phyloP scores from a whole-genome alignment of 768 basidiomycete genomes.

The Mrakia frigida region DNA sequence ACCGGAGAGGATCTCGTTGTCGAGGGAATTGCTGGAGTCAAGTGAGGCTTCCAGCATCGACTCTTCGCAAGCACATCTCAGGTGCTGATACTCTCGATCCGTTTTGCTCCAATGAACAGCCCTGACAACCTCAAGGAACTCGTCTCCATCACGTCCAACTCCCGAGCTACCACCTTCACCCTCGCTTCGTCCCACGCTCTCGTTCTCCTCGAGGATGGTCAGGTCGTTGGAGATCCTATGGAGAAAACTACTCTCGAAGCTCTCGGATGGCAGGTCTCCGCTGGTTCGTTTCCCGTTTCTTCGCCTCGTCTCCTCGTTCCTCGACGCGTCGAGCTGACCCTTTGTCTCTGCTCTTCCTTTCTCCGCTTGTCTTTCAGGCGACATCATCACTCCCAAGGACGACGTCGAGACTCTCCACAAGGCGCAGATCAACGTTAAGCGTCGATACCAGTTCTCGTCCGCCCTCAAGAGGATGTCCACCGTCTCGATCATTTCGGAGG shows the following conservation, averaged over 20 bases:
- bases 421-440: conserved; percentile 61
- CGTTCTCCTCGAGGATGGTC: conserved; percentile 88
- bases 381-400: conserved; percentile 60
- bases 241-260: conserved; percentile 92
- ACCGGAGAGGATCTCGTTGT: conserved; percentile 92
- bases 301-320: background rate
- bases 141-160: conserved; percentile 69
- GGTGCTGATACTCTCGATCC: too few species aligned
- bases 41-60: conserved; percentile 61
- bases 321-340: background rate
- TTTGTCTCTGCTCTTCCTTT: background rate
- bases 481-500: conserved; percentile 61
- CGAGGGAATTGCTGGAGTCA: conserved; percentile 85
- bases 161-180: conserved; percentile 72
- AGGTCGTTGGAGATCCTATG: conserved; percentile 96
- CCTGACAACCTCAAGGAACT: conserved; percentile 58
- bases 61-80: too few species aligned
- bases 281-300: conserved; percentile 48
- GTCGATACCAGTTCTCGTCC: conserved; percentile 96
- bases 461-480: conserved; percentile 98
- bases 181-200: conserved; percentile 93
- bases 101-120: too few species aligned
- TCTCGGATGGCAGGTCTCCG: conserved; percentile 72
- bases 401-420: conserved; percentile 48
- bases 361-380: conserved; percentile 47